phyloP scores from a whole-genome alignment of 495 filamentous ascomycete genomes.

The Entonaema liquescens region DNA sequence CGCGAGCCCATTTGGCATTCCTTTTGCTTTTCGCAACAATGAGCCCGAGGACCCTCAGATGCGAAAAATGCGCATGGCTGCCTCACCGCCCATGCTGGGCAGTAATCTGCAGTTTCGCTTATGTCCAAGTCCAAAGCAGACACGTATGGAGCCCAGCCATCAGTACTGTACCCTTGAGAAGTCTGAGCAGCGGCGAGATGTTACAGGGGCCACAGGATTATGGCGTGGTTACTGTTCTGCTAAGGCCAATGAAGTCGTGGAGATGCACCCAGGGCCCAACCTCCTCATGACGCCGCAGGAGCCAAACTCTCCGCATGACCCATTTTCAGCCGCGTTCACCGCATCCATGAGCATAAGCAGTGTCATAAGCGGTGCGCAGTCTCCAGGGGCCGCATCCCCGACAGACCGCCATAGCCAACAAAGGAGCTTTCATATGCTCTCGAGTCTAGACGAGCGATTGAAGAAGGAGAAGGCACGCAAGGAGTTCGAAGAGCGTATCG shows the following conservation, averaged over 20 bases:
- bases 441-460: conserved; percentile 58
- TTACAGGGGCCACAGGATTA: conserved; percentile 59
- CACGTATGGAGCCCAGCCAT: conserved; percentile 71
- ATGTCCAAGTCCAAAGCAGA: conserved; percentile 81
- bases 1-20: conserved; percentile 47
- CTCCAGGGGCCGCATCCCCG: conserved; percentile 25
- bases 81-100: conserved; percentile 88
- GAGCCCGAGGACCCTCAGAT: conserved; percentile 42
- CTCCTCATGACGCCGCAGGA: conserved; percentile 52
- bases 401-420: conserved; percentile 43
- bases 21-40: conserved; percentile 43
- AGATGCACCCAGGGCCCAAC: conserved; percentile 49
- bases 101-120: conserved; percentile 75
- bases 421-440: conserved; percentile 58
- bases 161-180: conserved; percentile 50
- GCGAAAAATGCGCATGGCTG: conserved; percentile 51
- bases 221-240: conserved; percentile 74
- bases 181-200: conserved; percentile 58
- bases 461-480: conserved; percentile 58
- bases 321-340: conserved; percentile 51
- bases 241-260: conserved; percentile 50
- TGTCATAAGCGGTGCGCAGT: conserved; percentile 28
- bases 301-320: conserved; percentile 43
- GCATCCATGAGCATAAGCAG: conserved; percentile 36
- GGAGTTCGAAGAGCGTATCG: conserved; percentile 62